These are phyloP conservation scores for Mycosarcoma mackinlayi DNA, from an alignment of 1,284 basidiomycete species.

Conservation along the genomic window DNA sequence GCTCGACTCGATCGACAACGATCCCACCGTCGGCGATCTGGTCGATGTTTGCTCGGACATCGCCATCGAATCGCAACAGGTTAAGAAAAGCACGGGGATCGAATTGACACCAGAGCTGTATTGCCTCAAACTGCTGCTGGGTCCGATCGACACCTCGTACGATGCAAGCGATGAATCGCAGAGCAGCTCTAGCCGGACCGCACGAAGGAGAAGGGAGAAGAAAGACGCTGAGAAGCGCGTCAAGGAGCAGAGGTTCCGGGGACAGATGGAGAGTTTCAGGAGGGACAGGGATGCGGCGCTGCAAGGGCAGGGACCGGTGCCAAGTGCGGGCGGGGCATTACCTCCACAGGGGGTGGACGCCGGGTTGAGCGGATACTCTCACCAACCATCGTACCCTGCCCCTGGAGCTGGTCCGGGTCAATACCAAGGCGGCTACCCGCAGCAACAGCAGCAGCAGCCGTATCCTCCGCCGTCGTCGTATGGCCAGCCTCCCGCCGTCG, in stretches of 20 bases:
- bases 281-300: slow-evolving; percentile 27
- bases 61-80: slow-evolving; percentile 47
- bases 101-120: slow-evolving; percentile 58
- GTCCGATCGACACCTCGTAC: slow-evolving; percentile 56
- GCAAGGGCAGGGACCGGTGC: slow-evolving; percentile 17
- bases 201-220: slow-evolving; percentile 26
- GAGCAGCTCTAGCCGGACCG: slow-evolving; percentile 7
- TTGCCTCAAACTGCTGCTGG: slow-evolving; percentile 56
- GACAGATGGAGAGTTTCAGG: slow-evolving; percentile 20
- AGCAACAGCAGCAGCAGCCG: slow-evolving; percentile 10
- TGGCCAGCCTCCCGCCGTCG: slow-evolving; percentile 9
- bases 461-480: slow-evolving; percentile 20
- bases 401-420: slow-evolving; percentile 2
- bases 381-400: slow-evolving; percentile 29
- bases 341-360: slow-evolving; percentile 21
- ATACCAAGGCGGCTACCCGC: slow-evolving; percentile 20
- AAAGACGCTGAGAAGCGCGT: slow-evolving; percentile 22
- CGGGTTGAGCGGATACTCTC: slow-evolving; percentile 26
- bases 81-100: slow-evolving; percentile 45
- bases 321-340: slow-evolving; percentile 40
- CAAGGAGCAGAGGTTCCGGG: slow-evolving; percentile 23
- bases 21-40: slow-evolving; percentile 53
- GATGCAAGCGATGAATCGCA: slow-evolving; percentile 52
- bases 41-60: slow-evolving; percentile 60
- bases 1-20: slow-evolving; percentile 60